Evolutionary conservation across 805 yeast genomes (phyloP), one percentile per base, ranked within the genome.

Genomic region (Nakazawaea ambrosiae): DNA sequence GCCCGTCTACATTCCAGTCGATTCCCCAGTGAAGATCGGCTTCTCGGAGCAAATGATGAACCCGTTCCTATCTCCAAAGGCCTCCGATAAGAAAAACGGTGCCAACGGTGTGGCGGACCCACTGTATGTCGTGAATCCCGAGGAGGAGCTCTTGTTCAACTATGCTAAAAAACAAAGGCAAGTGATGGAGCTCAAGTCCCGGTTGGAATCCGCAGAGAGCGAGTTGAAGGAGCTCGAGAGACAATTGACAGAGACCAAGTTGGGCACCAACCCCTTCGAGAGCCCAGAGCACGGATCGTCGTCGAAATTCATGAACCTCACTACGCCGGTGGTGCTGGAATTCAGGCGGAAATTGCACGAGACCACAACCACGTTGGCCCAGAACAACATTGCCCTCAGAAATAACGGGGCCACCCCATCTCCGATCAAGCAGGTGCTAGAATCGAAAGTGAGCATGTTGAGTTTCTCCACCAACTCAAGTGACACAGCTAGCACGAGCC

Each of bases 141-240:
- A 34, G 12, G 43, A 49, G 18, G 39, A 44, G 7, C 12, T 70
- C 14, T 48, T 70, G 26, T 63, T 54, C 36, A 52, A 55, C 30
- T 45, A 70, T 35, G 76, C 82, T 0, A 48, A 66, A 2, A 77
- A 78, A 48, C 80, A 76, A 47, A 63, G 78, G 42, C 66, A 66
- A 39, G 65, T 77, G 7, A 43, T 64, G 14, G 80, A 75, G 34
- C 50, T 73, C 40, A 70, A 68, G 47, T 55, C 61, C n/a, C 61
- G 63, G 44, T 51, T 76, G n/a, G 49, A 57, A 12, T 53, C 52
- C 26, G 52, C 68, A 3, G 66, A 66, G 44, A 47, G 46, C 4
- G 73, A 70, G 22, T 42, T 71, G 17, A 48, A 47, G 12, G 45
- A 46, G 4, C 40, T 70, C 24, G 70, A 68, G 36, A 26, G 31